Evolutionary conservation across 1,284 basidiomycete species (phyloP), one percentile per base, ranked within the genome.

Genomic region (Trametes hirsuta): DNA sequence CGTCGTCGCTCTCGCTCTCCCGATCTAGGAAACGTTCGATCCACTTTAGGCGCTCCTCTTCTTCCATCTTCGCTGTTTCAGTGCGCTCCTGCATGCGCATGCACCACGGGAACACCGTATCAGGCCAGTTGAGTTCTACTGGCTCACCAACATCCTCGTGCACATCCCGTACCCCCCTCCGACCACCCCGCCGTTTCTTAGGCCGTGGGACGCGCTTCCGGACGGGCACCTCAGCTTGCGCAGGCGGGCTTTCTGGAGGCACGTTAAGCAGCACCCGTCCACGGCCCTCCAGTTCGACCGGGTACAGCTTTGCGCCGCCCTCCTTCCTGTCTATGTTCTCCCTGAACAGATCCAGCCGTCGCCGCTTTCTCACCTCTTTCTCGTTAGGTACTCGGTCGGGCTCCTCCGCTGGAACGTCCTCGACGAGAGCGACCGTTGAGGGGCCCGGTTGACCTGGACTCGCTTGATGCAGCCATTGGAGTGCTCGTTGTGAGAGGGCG

Each of bases 61-160:
- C 79, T 66, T 85, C 80, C 48, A 79, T 77, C 66, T 79, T 82
- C 25, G 78, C 76, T 49, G 77, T 65, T 45, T 84, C 82, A 18
- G 76, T 75, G 41, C 81, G 78, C 70, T 87, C 83, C 63, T 84
- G 79, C 18, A 74, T 76, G 53, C 86, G 77, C 63, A 87, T 68
- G 51, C 81, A 79, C 91, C 91, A 93, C 15, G 91, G 91, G 66
- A 91, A 91, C 68, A 85, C 83, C 12, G 77, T 65, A 67, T 93
- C 91, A 8, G 86, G 84, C 91, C 91, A 93, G 69, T 89, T 86
- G 9, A 90, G 88, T 55, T 74, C 79, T 25, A 80, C 72, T n/a
- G 64, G 21, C 59, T 68, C 67, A 1, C 53, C 58, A 12, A 67
- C 66, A 2, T 66, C 62, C n/a, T 47, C 61, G 6, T 55, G 24